Evolutionary conservation across 2,329 filamentous ascomycete genomes (phyloP), one percentile per base, ranked within the genome.

Genomic region (Pseudovirgaria hyperparasitica): DNA sequence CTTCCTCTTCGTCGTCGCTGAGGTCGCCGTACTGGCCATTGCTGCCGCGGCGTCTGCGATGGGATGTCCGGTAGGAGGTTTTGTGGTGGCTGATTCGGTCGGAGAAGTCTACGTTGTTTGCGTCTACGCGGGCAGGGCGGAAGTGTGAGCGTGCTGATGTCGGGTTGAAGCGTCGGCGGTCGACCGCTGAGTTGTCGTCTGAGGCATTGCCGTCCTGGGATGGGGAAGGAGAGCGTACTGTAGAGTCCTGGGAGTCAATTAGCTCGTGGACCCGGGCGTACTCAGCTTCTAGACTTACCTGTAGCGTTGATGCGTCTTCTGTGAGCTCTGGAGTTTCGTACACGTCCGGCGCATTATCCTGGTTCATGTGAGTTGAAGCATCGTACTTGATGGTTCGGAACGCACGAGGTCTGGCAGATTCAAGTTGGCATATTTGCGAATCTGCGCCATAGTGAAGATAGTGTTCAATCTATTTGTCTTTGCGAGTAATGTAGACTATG

Each of bases 301-400:
- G 81, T 31, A 85, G 62, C 25, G 85, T 93, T 13, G 85, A 92
- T 37, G 74, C 80, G 54, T 92, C 86, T 48, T 93, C 84, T 30
- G 80, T 87, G 39, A 94, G 63, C 30, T 92, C 86, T 39, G 87
- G 86, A 10, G 90, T 96, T 58, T 96, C 87, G 63, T 94, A 96
- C 45, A 93, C 82, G 48, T 96, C 90, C 39, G 86, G 86, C 16
- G 86, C 85, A 29, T 78, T 80, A 58, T 94, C 86, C n/a, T n/a
- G n/a, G n/a, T n/a, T n/a, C n/a, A n/a, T n/a, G n/a, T n/a, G n/a
- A n/a, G n/a, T n/a, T n/a, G n/a, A n/a, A n/a, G n/a, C n/a, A n/a
- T n/a, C n/a, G n/a, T n/a, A n/a, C n/a, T n/a, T n/a, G n/a, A n/a
- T n/a, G n/a, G n/a, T n/a, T n/a, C n/a, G n/a, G 22, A 24, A 26